phyloP scores from a whole-genome alignment of 169 alveolate species.

The Babesia ovis region DNA sequence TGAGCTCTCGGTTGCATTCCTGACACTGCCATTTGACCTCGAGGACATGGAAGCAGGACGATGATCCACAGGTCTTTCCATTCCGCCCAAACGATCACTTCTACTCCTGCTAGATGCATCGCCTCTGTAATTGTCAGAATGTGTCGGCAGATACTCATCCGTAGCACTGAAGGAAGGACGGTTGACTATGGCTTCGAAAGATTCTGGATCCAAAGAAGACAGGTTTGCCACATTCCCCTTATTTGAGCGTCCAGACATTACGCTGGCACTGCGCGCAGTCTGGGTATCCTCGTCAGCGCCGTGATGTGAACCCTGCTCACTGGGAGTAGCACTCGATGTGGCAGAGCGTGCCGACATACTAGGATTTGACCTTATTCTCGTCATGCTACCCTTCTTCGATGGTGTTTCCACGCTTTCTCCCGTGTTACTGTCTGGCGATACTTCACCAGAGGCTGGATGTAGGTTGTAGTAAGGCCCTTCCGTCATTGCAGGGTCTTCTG shows the following conservation, averaged over 20 bases:
- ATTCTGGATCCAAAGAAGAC: background rate
- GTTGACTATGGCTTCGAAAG: slow-evolving; percentile 5
- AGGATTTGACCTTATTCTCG: too few relatives aligned
- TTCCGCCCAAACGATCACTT: background rate
- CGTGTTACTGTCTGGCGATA: background rate
- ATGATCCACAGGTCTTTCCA: too few relatives aligned
- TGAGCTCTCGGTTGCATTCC: too few relatives aligned
- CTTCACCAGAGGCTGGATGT: background rate
- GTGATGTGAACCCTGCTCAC: background rate
- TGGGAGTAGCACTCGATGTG: background rate
- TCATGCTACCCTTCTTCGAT: background rate
- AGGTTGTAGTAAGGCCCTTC: background rate
- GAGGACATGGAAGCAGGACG: too few relatives aligned
- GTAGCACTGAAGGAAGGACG: slow-evolving; percentile 7
- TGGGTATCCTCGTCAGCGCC: background rate
- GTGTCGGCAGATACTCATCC: too few relatives aligned
- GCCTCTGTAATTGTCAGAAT: too few relatives aligned
- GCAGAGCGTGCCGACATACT: too few relatives aligned
- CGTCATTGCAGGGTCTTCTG: background rate
- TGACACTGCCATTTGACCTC: too few relatives aligned
- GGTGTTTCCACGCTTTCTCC: background rate
- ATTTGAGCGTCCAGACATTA: too few relatives aligned
- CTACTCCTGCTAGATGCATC: background rate
- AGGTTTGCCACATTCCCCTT: background rate
- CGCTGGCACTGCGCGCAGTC: background rate